A percentile compares a stretch with the other conserved stretches of the same genome.
Conservation (phyloP, 345 rosid genomes). For the Arabidopsis suecica region DNA sequence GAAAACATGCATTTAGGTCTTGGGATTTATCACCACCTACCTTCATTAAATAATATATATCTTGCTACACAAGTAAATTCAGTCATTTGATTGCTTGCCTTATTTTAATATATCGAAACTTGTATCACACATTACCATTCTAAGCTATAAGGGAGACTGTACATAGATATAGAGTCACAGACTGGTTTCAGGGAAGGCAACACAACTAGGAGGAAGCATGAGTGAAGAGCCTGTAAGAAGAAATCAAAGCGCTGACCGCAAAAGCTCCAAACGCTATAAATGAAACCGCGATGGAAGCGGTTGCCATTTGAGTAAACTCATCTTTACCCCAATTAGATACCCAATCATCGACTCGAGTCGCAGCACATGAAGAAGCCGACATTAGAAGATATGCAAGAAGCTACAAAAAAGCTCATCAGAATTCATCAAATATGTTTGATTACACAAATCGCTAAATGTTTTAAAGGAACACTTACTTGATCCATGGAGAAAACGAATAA, state of each 20-base stretch:
- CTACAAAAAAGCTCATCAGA: conserved; percentile 47
- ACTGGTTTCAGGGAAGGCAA: neutral
- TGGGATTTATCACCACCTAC: conserved; percentile 32
- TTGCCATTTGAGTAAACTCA: conserved; percentile 92
- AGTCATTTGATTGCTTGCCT: conserved; percentile 14
- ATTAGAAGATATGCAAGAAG: conserved; percentile 83
- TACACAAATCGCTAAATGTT: neutral
- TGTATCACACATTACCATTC: conserved; percentile 33
- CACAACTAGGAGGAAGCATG: conserved; percentile 44
- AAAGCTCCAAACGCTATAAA: conserved; percentile 81
- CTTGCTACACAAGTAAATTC: conserved; percentile 41
- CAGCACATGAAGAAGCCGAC: conserved; percentile 91
- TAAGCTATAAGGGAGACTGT: conserved; percentile 38
- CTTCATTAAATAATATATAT: conserved; percentile 14
- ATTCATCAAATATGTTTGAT: conserved; percentile 6
- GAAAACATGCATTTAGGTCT: conserved; percentile 28
- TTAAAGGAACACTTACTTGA: conserved; percentile 61
- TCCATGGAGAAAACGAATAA: conserved; percentile 81
- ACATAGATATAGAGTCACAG: conserved; percentile 27
- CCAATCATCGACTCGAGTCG: conserved; percentile 94
- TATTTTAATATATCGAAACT: conserved; percentile 21
- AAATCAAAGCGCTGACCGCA: conserved; percentile 77
- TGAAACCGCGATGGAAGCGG: conserved; percentile 79
- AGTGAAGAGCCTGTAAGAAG: conserved; percentile 72
- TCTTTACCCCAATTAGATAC: conserved; percentile 99